A percentile compares a stretch with the other conserved stretches of the same genome.
These are phyloP conservation scores for Alternaria brassicicola DNA, from an alignment of 2,329 filamentous ascomycete species.

Conservation along the genomic window DNA sequence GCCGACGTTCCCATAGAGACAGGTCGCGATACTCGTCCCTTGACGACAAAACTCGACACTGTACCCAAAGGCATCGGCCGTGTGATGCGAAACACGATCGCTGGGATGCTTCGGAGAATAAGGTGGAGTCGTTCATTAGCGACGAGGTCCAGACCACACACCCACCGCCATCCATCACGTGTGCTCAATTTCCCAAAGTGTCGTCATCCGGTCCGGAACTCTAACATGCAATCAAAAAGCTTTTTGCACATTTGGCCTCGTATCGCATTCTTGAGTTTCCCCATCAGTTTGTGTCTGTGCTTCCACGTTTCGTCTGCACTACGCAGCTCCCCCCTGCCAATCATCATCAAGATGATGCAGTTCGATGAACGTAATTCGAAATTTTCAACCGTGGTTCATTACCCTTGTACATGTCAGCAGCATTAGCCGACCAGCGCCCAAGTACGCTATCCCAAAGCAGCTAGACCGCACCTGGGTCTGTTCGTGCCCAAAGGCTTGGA, in stretches of 20 bases:
- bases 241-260: background rate
- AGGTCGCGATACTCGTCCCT: background rate
- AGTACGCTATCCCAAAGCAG: background rate
- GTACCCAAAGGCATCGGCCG: background rate
- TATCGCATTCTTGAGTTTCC: background rate
- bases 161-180: background rate
- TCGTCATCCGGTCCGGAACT: conserved; percentile 11
- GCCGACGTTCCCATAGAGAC: background rate
- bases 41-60: background rate
- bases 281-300: conserved; percentile 6
- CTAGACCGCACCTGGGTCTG: background rate
- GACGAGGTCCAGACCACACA: conserved; percentile 6
- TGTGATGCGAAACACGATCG: conserved; percentile 5
- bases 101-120: conserved; percentile 5
- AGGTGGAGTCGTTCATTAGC: conserved; percentile 9
- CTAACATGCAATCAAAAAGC: conserved; percentile 1
- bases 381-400: conserved; percentile 7
- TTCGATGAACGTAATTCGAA: background rate
- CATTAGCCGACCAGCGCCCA: conserved; percentile 1
- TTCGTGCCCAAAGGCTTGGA: conserved; percentile 5
- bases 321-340: conserved; percentile 11
- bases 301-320: conserved; percentile 10
- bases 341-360: background rate
- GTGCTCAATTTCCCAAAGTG: conserved; percentile 2
- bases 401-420: conserved; percentile 2